These are phyloP conservation scores for Aureobasidium zeae DNA, from an alignment of 2,329 filamentous ascomycete species.

Conservation along the genomic window DNA sequence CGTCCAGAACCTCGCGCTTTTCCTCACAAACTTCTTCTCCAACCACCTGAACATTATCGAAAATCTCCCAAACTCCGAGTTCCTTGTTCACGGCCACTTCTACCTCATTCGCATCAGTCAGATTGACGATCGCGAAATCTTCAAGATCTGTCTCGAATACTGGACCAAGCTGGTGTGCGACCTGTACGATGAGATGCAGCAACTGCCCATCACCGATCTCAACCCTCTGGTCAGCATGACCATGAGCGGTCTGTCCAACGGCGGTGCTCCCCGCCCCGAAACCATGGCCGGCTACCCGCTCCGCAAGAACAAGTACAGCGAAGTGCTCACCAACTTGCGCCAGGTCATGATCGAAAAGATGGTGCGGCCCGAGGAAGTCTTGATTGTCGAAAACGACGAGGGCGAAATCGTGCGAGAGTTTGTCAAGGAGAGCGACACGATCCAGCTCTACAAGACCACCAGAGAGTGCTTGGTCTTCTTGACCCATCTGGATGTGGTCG, in stretches of 20 bases:
- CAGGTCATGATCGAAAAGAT: slow-evolving; percentile 99
- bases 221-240: slow-evolving; percentile 81
- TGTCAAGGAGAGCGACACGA: slow-evolving; percentile 98
- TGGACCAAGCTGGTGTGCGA: slow-evolving; percentile 98
- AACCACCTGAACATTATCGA: slow-evolving; percentile 91
- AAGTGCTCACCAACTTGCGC: slow-evolving; percentile 85
- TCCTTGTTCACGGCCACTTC: slow-evolving; percentile 90
- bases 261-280: slow-evolving; percentile 74
- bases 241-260: slow-evolving; percentile 59
- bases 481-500: slow-evolving; percentile 92
- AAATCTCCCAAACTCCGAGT: slow-evolving; percentile 89
- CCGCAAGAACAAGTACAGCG: slow-evolving; percentile 94
- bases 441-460: slow-evolving; percentile 98
- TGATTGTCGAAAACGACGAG: slow-evolving; percentile 99
- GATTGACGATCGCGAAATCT: slow-evolving; percentile 97
- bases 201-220: slow-evolving; percentile 82
- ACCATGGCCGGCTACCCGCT: slow-evolving; percentile 85
- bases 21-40: slow-evolving; percentile 93
- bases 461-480: slow-evolving; percentile 94
- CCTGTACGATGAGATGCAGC: slow-evolving; percentile 97
- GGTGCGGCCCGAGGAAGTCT: slow-evolving; percentile 93
- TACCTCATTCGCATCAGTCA: slow-evolving; percentile 97
- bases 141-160: slow-evolving; percentile 98
- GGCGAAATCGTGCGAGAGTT: slow-evolving; percentile 98
- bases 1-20: slow-evolving; percentile 90